Evolutionary conservation across 2,329 filamentous ascomycete species (phyloP).

Genomic region (Colletotrichum abscissum): DNA sequence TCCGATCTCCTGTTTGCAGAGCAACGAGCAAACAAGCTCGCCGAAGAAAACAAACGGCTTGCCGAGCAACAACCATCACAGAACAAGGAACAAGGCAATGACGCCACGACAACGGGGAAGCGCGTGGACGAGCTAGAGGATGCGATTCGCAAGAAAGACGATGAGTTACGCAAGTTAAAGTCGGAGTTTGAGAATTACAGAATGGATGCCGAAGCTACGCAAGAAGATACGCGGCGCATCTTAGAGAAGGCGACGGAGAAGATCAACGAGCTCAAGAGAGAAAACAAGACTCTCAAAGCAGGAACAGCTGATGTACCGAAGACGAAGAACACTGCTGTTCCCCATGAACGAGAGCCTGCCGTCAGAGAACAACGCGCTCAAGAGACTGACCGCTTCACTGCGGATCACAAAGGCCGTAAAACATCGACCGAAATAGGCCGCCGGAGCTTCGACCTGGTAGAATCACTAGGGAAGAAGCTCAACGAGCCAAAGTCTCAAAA

Average conservation of each 20-base stretch:
- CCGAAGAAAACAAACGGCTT: constrained; percentile 48
- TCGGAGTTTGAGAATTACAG: constrained; percentile 66
- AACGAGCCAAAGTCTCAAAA: constrained; percentile 40
- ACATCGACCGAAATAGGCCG: constrained; percentile 5
- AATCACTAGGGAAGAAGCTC: constrained; percentile 35
- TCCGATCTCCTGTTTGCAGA: constrained; percentile 61
- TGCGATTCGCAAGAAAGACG: constrained; percentile 57
- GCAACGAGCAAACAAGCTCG: constrained; percentile 51
- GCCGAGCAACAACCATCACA: constrained; percentile 34
- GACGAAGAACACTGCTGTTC: constrained; percentile 5
- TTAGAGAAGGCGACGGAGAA: constrained; percentile 67
- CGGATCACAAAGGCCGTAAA: constrained; percentile 33
- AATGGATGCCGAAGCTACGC: constrained; percentile 62
- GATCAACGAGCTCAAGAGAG: constrained; percentile 66
- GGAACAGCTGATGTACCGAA: constrained; percentile 30
- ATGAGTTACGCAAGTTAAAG: constrained; percentile 60
- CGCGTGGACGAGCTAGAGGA: constrained; percentile 47
- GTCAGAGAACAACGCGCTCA: constrained; percentile 6
- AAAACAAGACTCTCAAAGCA: constrained; percentile 58
- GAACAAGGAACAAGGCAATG: not conserved
- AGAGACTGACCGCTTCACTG: constrained; percentile 4
- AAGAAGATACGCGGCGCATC: constrained; percentile 66
- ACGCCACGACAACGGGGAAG: not conserved
- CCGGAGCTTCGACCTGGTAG: constrained; percentile 43
- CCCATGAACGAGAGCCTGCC: constrained; percentile 13